Conservation (phyloP, 768 basidiomycete genomes). For the Boletus rubroflammeus region DNA sequence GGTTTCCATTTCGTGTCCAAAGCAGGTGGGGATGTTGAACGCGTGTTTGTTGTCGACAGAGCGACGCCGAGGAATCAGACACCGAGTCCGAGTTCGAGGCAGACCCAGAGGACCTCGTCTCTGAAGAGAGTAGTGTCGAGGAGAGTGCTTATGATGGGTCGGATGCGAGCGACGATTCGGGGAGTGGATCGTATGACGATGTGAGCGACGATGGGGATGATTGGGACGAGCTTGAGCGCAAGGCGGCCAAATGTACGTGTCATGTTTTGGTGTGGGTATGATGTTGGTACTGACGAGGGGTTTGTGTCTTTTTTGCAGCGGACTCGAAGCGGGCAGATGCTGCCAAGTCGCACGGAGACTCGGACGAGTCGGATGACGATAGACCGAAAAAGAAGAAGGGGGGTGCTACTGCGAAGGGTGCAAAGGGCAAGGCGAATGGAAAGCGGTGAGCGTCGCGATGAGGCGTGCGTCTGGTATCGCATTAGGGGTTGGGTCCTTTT, state of each 20-base stretch:
- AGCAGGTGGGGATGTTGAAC: constrained; percentile 27
- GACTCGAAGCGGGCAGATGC: constrained; percentile 47
- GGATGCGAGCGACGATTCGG: constrained; percentile 54
- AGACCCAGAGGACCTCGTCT: constrained; percentile 41
- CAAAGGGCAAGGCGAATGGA: constrained; percentile 42
- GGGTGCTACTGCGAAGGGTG: constrained; percentile 16
- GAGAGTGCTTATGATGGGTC: constrained; percentile 55
- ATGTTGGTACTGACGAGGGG: neutral
- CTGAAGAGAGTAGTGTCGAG: constrained; percentile 44
- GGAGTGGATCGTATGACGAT: constrained; percentile 58
- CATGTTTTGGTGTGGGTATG: neutral
- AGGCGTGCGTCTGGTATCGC: neutral
- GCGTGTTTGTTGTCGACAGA: constrained; percentile 39
- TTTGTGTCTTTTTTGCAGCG: constrained; percentile 29
- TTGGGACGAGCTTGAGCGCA: constrained; percentile 93
- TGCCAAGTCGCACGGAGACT: constrained; percentile 38
- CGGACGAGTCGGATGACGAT: constrained; percentile 52
- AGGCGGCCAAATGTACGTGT: constrained; percentile 77
- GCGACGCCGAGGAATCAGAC: constrained; percentile 58
- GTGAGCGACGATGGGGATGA: constrained; percentile 82
- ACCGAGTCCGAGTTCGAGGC: constrained; percentile 67
- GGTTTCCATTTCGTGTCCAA: constrained; percentile 16
- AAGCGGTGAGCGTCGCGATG: constrained; percentile 31
- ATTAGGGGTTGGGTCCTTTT: neutral
- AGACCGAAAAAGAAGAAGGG: constrained; percentile 45